Evolutionary conservation across 2,329 filamentous ascomycete species (phyloP), one percentile per base, ranked within the genome.

Genomic region (Xylaria sp.): DNA sequence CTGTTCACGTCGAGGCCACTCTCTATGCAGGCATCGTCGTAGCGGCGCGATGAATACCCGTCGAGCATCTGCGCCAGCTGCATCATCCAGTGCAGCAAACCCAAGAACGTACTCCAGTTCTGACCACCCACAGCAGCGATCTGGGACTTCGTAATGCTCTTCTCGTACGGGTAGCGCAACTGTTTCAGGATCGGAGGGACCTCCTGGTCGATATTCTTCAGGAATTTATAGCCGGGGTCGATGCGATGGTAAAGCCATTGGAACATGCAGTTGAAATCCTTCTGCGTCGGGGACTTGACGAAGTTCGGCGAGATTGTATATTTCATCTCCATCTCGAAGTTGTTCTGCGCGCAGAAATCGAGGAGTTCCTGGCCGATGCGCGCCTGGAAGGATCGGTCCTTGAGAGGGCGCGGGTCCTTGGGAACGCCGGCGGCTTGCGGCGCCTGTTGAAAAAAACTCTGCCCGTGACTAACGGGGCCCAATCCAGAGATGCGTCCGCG

Each of bases 21-120:
- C 68, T 97, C 93, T 48, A 89, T 82, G 72, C 92, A 97, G 1
- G 92, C 92, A 55, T 96, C 89, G 66, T 97, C 92, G 73, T 96
- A 99, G 52, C 86, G 85, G 60, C 92, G 88, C 57, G 79, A 75
- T 1, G 84, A 79, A 71, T 92, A 97, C 19, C 89, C 84, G 63
- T 97, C 92, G 70, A 97, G 84, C 88, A 97, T 96, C 67, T 93
- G 88, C 3, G 91, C 91, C 55, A 99, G 79, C 74, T 97, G 92
- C 93, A 99, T 96, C 86, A 99, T 93, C 94, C 94, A 99, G 76
- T 99, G 92, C 54, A 99, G 80, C 72, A 99, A 79, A 0, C 92
- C 94, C 10, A 99, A 79, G 70, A 99, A 97, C 0, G 91, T 94
- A 63, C 89, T 89, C 94, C 94, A 99, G 72, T 97, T 97, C 75